A percentile compares a stretch with the other conserved stretches of the same genome.
These are phyloP conservation scores for Starmerella vaccinii DNA, from an alignment of 805 yeast species.

Conservation along the genomic window DNA sequence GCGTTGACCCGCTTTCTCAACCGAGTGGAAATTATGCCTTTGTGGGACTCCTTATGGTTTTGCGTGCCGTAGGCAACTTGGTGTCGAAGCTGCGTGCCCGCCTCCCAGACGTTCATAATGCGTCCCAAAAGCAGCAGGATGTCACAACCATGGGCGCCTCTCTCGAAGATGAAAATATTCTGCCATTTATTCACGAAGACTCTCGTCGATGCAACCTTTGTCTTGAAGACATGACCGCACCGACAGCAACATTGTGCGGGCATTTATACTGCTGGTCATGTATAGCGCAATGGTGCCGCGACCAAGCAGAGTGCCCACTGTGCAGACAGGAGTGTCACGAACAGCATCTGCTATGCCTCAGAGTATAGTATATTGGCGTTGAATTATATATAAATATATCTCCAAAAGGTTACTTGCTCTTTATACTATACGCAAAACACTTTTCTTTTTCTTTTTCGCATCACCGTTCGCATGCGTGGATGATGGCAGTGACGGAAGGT, in stretches of 20 bases:
- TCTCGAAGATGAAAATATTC: conserved; percentile 43
- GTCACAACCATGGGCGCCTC: conserved; percentile 33
- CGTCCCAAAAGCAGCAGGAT: conserved; percentile 10
- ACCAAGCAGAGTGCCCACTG: conserved; percentile 80
- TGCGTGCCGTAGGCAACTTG: conserved; percentile 25
- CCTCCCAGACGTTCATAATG: conserved; percentile 18
- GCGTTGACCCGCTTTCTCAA: conserved; percentile 26
- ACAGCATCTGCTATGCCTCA: conserved; percentile 52
- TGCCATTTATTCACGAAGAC: conserved; percentile 59
- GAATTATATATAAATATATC: neutral
- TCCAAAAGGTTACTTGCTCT: conserved; percentile 14
- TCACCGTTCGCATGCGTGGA: neutral
- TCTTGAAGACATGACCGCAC: conserved; percentile 65
- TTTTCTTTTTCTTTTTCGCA: conserved; percentile 7
- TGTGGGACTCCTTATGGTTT: conserved; percentile 40
- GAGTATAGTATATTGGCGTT: conserved; percentile 16
- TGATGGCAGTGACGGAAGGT: conserved; percentile 14
- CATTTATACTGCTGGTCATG: conserved; percentile 92
- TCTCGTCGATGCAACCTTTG: conserved; percentile 80
- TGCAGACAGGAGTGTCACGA: conserved; percentile 64
- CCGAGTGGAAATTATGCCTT: conserved; percentile 50
- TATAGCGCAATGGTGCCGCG: conserved; percentile 79
- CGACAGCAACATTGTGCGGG: conserved; percentile 82
- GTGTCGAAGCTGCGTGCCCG: conserved; percentile 14
- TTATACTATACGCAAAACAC: conserved; percentile 18